Base-by-base conservation (phyloP, 2,329 filamentous ascomycete species). In the Pyrenophora seminiperda region DNA sequence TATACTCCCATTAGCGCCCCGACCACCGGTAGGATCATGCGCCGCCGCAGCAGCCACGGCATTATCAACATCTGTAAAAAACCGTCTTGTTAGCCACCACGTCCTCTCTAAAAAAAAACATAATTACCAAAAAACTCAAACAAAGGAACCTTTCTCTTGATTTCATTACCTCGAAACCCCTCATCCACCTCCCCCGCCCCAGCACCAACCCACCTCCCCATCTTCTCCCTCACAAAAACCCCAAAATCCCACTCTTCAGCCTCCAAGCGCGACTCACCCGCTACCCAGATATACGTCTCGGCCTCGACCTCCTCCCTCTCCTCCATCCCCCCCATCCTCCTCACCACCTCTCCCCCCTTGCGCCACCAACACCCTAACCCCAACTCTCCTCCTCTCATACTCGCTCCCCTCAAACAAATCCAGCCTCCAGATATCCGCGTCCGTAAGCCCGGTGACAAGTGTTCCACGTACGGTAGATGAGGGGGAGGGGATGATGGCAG, bases 221-320 rank as follows among this genome's bases (percentile, higher is more conserved):
- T 77, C 77, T 91, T 96, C 54, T 94, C 86, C 62, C 80, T 79
- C 54, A 87, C 84, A 69, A 97, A 97, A 56, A 89, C 84, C 39
- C 87, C 85, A 75, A 91, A 94, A 70, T 96, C 90, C 93, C 93
- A 97, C 71, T 96, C 91, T 17, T 77, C 73, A 24, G 82, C 77
- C 71, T 96, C 90, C 14, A 97, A 75, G 53, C 37, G 64, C 53
- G 36, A n/a, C n/a, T n/a, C n/a, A n/a, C 72, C 61, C 13, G 78
- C 72, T 55, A 78, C 70, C 68, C 81, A 83, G 5, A 90, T 80
- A 41, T 80, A 80, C 19, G 60, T 78, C 63, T 74, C 79, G 47
- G 68, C 75, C 49, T 75, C 70, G 1, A 80, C 66, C 39, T 76
- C 72, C 14, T 70, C 66, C 9, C 61, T 63, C 38, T 77, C 64